phyloP scores from a whole-genome alignment of 352 stramenopile genomes.

The Globisporangium radiosum region DNA sequence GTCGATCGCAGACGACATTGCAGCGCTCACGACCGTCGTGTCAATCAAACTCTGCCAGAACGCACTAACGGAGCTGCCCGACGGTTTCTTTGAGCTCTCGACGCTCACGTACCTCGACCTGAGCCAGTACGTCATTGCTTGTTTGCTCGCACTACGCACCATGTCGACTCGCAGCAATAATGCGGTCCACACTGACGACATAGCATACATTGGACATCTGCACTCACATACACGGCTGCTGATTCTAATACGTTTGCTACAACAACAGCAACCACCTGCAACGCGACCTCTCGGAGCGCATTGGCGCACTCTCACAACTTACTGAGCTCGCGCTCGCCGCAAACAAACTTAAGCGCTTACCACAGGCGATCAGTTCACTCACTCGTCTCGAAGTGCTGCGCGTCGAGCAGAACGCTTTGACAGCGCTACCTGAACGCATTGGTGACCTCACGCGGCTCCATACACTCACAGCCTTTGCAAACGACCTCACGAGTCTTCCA shows the following conservation, averaged over 20 bases:
- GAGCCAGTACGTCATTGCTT: slow-evolving; percentile 42
- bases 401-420: slow-evolving; percentile 60
- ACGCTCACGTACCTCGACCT: slow-evolving; percentile 60
- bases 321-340: slow-evolving; percentile 57
- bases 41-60: slow-evolving; percentile 76
- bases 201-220: too few species aligned
- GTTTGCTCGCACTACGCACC: too few species aligned
- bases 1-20: slow-evolving; percentile 47
- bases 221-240: not conserved
- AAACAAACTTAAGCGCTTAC: slow-evolving; percentile 57
- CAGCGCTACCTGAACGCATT: slow-evolving; percentile 36
- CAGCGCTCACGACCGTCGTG: slow-evolving; percentile 34
- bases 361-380: slow-evolving; percentile 41
- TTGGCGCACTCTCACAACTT: slow-evolving; percentile 40
- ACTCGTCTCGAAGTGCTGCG: slow-evolving; percentile 46
- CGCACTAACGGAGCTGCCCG: slow-evolving; percentile 38
- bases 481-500: slow-evolving; percentile 48
- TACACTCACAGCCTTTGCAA: slow-evolving; percentile 50
- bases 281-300: slow-evolving; percentile 39
- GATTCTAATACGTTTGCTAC: not conserved
- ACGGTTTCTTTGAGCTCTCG: slow-evolving; percentile 62
- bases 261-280: slow-evolving; percentile 52
- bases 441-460: slow-evolving; percentile 52
- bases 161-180: too few species aligned
- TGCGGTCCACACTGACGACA: too few species aligned